Base-by-base conservation (phyloP, 2,329 filamentous ascomycete genomes). In the Talaromyces sp. region DNA sequence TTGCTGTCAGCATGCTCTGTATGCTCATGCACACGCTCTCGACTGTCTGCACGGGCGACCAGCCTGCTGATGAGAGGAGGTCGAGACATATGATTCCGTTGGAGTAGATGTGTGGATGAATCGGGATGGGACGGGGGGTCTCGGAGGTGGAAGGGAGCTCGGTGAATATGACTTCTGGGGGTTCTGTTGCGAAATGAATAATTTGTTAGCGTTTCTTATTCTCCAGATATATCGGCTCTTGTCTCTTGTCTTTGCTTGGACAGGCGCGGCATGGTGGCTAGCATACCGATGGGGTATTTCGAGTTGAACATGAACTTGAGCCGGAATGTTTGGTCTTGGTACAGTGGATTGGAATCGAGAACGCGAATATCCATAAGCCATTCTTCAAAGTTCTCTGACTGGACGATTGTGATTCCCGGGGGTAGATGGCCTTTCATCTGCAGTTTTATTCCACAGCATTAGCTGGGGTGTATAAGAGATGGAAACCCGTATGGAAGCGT, bases 81-180 rank as follows among this genome's bases (percentile, higher is more conserved):
- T 99, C 95, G 55, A 99, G 88, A 71, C 95, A 99, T 73, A 99
- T 99, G 75, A 98, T 96, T 69, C 95, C 95, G 76, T 99, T 99
- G 69, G 90, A 95, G 80, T 99, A 99, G 76, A 99, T 91, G 79
- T 99, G 95, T 3, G 95, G 95, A 71, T 99, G 95, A 75, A 96
- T 93, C 0, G 95, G 95, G 69, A 99, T 93, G 2, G 82, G 79
- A 49, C 84, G 82, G 47, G 76, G 74, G 0, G 77, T 73, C 7
- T 71, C 69, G 33, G 74, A 69, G 10, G 71, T 65, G 27, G 61
- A 57, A 36, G 85, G 75, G 58, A 85, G 79, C 68, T 87, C 82
- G 60, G 91, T 82, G 72, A 99, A 99, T 61, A 90, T 90, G 66
- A 98, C 95, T 81, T 99, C 95, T 27, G 95, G 95, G 0, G 95